phyloP scores from a whole-genome alignment of 1,139 yeast species.

The Eremothecium gossypii region DNA sequence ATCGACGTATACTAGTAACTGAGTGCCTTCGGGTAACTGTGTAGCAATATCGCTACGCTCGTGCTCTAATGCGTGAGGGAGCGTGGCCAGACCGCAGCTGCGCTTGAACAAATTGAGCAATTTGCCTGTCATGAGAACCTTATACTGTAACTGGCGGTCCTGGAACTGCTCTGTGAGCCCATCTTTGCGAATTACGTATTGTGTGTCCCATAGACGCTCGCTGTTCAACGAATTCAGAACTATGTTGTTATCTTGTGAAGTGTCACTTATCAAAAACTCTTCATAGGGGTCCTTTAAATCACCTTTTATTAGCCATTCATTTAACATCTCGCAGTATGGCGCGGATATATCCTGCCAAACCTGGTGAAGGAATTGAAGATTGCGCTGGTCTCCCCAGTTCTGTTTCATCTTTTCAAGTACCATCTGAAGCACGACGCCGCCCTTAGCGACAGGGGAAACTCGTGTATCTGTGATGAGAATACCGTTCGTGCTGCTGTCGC shows the following conservation, averaged over 20 bases:
- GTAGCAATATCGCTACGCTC: background rate
- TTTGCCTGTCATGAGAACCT: slow-evolving; percentile 76
- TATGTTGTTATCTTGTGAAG: slow-evolving; percentile 21
- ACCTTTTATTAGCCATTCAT: slow-evolving; percentile 73
- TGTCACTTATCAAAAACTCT: slow-evolving; percentile 64
- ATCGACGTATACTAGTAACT: slow-evolving; percentile 49
- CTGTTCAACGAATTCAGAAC: slow-evolving; percentile 34
- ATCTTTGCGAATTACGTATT: slow-evolving; percentile 65
- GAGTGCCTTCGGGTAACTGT: slow-evolving; percentile 46
- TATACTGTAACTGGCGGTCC: slow-evolving; percentile 28
- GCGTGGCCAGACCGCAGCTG: slow-evolving; percentile 12
- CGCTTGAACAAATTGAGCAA: slow-evolving; percentile 51
- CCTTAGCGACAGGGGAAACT: slow-evolving; percentile 51
- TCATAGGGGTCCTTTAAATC: slow-evolving; percentile 66
- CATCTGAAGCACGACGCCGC: slow-evolving; percentile 55
- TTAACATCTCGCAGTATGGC: slow-evolving; percentile 61
- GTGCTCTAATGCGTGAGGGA: background rate
- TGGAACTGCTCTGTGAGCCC: slow-evolving; percentile 63
- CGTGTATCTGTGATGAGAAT: slow-evolving; percentile 38
- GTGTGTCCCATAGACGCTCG: slow-evolving; percentile 83
- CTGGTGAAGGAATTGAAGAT: slow-evolving; percentile 41
- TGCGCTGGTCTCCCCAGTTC: slow-evolving; percentile 57
- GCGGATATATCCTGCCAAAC: slow-evolving; percentile 52
- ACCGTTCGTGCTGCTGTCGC: slow-evolving; percentile 8
- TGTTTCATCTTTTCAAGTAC: slow-evolving; percentile 49